phyloP scores from a whole-genome alignment of 176 grass and related monocot genomes.

The Ensete glaucum region DNA sequence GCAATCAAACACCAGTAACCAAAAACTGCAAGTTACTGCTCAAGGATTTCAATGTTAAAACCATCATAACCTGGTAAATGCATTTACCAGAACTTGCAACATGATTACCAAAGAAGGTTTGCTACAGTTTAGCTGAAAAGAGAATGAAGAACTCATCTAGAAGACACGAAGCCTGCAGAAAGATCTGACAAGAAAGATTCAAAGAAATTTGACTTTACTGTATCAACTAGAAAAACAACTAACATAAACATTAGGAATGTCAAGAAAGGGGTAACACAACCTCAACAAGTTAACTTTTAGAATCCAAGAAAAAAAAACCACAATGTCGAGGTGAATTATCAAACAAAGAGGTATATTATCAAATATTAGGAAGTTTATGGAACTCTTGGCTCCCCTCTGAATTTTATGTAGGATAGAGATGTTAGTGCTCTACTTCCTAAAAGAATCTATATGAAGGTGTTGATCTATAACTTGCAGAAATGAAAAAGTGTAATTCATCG shows the following conservation, averaged over 20 bases:
- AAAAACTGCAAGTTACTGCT: not conserved
- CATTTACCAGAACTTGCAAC: not conserved
- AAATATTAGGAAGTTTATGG: too few species aligned
- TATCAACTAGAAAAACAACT: not conserved
- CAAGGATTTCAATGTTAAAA: not conserved
- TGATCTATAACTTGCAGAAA: not conserved
- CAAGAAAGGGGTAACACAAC: not conserved
- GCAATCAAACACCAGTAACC: not conserved
- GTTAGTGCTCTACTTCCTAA: not conserved
- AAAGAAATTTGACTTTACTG: not conserved
- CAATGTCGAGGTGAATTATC: too few species aligned
- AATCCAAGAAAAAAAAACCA: not conserved
- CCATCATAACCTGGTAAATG: not conserved
- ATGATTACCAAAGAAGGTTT: not conserved
- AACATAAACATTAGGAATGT: not conserved
- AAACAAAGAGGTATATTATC: too few species aligned
- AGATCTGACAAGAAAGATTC: too few species aligned
- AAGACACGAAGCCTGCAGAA: too few species aligned
- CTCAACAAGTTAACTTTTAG: not conserved
- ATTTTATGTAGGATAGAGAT: not conserved
- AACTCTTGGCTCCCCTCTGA: not conserved
- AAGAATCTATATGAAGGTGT: not conserved
- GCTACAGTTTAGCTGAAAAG: not conserved
- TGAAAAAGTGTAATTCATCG: not conserved
- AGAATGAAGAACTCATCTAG: not conserved